These are phyloP conservation scores for Phlegmacium glaucopus DNA, from an alignment of 768 basidiomycete species.

Conservation along the genomic window DNA sequence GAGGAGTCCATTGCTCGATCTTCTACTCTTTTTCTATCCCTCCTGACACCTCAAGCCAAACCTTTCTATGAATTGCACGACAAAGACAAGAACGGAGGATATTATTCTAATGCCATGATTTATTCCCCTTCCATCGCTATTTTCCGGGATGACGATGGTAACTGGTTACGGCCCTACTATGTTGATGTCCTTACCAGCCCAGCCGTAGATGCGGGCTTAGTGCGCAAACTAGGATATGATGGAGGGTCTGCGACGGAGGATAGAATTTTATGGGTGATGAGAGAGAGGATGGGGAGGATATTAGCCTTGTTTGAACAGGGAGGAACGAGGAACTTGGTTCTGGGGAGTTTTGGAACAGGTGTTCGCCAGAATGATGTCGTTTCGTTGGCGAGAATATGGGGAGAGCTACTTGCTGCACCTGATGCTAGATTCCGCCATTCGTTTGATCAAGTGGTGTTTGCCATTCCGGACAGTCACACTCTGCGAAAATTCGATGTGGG, in stretches of 20 bases:
- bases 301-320: constrained; percentile 2
- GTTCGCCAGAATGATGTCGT: neutral
- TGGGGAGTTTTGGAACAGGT: constrained; percentile 7
- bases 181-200: constrained; percentile 15
- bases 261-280: neutral
- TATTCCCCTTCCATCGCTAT: constrained; percentile 5
- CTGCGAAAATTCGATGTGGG: neutral
- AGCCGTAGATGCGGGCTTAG: constrained; percentile 16
- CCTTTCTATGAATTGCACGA: constrained; percentile 60
- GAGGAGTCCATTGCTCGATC: constrained; percentile 75
- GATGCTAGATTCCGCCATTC: constrained; percentile 1
- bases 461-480: neutral
- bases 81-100: constrained; percentile 22
- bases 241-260: neutral
- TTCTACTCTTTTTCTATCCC: constrained; percentile 64
- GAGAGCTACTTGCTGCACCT: neutral
- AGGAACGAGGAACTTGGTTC: constrained; percentile 1
- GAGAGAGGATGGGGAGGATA: constrained; percentile 3
- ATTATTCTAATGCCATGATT: constrained; percentile 9
- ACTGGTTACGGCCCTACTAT: constrained; percentile 10
- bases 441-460: constrained; percentile 5
- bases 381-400: constrained; percentile 1
- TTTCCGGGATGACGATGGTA: constrained; percentile 12
- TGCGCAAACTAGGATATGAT: neutral
- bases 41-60: constrained; percentile 50